Evolutionary conservation across 176 grass and related monocot species (phyloP), one percentile per base, ranked within the genome.

Genomic region (Calamus simplicifolius): DNA sequence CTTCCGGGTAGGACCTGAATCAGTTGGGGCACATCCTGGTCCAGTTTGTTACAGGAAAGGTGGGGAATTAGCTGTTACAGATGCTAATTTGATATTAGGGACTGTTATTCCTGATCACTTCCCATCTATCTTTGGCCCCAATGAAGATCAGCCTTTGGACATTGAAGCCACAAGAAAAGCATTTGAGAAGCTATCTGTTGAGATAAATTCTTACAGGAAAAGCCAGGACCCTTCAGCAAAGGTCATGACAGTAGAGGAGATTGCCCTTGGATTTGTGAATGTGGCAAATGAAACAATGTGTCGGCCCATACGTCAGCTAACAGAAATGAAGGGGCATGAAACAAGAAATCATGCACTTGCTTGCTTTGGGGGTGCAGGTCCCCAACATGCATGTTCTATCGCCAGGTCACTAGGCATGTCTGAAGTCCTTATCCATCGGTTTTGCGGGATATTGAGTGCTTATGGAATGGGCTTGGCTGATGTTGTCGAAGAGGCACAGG

Each of bases 231-330:
- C 81, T 31, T 88, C 51, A 58, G 75, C 28, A 4, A 90, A 97
- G 57, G 78, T 80, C 54, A 88, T 97, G 87, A 67, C 78, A 35
- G 23, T 97, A 52, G 87, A 91, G 66, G 92, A 97, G 51, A 91
- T 91, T 72, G 92, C 87, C n/a, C 75, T 91, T 64, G 92, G 92
- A 15, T 91, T 97, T 77, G 83, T 88, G 19, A 85, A 97, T 77
- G 92, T 97, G 4, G 92, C 92, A 72, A 91, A 91, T 67, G 92
- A 97, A 71, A 82, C 92, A 35, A 97, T 97, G 87, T 96, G 92
- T 53, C 74, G 92, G 1, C 92, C 92, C 17, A 96, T 96, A 69
- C 83, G 92, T 49, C 83, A 96, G 69, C 60, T 96, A 57, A 96
- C 92, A 0, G 92, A 96, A 81, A 90, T 96, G 92, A 96, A 96